Percentiles rank a stretch among this genome's conserved stretches.
These are phyloP conservation scores for Saxophila tyrrhenica DNA, from an alignment of 495 filamentous ascomycete genomes.

Conservation along the genomic window DNA sequence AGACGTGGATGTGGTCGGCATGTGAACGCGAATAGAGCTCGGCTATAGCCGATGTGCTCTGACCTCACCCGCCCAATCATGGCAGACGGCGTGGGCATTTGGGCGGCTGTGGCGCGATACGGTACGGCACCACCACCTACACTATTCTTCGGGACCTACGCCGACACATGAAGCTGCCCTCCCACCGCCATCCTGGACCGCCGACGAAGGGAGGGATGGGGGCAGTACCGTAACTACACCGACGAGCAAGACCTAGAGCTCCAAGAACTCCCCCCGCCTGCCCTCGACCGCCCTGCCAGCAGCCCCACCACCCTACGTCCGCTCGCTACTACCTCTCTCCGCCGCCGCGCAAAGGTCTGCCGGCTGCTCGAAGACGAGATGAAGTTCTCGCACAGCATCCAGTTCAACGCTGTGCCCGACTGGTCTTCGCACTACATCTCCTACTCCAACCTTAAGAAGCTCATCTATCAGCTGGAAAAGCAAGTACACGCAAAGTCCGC, in stretches of 20 bases:
- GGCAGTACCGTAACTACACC: neutral
- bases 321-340: constrained; percentile 1
- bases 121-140: no score
- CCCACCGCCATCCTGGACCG: constrained; percentile 2
- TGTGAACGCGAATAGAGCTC: neutral
- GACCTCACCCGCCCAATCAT: no score
- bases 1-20: no score
- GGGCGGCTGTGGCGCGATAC: no score
- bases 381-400: constrained; percentile 99
- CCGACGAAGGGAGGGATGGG: neutral
- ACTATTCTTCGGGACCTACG: neutral
- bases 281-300: neutral
- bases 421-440: constrained; percentile 97
- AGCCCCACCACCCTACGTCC: neutral
- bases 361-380: constrained; percentile 58
- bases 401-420: constrained; percentile 98
- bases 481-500: constrained; percentile 34
- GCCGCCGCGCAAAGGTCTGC: constrained; percentile 30
- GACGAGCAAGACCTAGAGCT: constrained; percentile 6
- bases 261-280: constrained; percentile 1
- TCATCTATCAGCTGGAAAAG: constrained; percentile 87
- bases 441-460: constrained; percentile 96
- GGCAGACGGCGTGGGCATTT: no score
- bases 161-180: neutral
- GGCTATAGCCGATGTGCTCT: neutral